Conservation (phyloP, 2,329 filamentous ascomycete genomes). For the Fusarium devonianum region DNA sequence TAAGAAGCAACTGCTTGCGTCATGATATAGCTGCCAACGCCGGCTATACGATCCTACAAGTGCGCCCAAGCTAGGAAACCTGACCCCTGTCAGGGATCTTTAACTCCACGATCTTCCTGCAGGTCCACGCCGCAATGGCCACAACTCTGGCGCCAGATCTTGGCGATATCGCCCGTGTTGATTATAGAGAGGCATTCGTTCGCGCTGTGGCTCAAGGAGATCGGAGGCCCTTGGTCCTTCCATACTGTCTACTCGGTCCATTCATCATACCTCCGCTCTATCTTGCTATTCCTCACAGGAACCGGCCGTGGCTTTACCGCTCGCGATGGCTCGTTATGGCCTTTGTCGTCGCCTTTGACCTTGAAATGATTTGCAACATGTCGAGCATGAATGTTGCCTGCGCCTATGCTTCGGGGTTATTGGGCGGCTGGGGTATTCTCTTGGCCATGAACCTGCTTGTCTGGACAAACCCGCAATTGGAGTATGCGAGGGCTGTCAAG, state of each 20-base stretch:
- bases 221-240: slow-evolving; percentile 59
- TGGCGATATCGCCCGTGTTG: slow-evolving; percentile 39
- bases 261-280: slow-evolving; percentile 61
- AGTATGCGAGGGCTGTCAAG: slow-evolving; percentile 59
- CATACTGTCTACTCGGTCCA: slow-evolving; percentile 57
- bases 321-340: slow-evolving; percentile 58
- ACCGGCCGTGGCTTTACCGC: slow-evolving; percentile 58
- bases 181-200: slow-evolving; percentile 50
- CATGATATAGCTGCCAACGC: slow-evolving; percentile 19
- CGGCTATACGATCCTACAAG: slow-evolving; percentile 19
- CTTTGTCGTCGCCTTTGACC: slow-evolving; percentile 53
- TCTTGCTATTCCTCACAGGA: slow-evolving; percentile 62
- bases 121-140: slow-evolving; percentile 12
- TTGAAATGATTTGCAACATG: slow-evolving; percentile 50
- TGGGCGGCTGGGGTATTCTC: slow-evolving; percentile 59
- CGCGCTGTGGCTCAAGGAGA: slow-evolving; percentile 48
- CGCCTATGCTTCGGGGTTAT: slow-evolving; percentile 59
- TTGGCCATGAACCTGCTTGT: slow-evolving; percentile 59
- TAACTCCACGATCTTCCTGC: neutral
- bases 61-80: neutral
- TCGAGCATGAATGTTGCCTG: slow-evolving; percentile 61
- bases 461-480: slow-evolving; percentile 63
- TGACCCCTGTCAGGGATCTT: slow-evolving; percentile 2
- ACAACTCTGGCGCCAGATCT: slow-evolving; percentile 24
- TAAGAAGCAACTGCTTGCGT: slow-evolving; percentile 7